Base-by-base conservation (phyloP, 768 basidiomycete genomes). In the Grammothele lineata region DNA sequence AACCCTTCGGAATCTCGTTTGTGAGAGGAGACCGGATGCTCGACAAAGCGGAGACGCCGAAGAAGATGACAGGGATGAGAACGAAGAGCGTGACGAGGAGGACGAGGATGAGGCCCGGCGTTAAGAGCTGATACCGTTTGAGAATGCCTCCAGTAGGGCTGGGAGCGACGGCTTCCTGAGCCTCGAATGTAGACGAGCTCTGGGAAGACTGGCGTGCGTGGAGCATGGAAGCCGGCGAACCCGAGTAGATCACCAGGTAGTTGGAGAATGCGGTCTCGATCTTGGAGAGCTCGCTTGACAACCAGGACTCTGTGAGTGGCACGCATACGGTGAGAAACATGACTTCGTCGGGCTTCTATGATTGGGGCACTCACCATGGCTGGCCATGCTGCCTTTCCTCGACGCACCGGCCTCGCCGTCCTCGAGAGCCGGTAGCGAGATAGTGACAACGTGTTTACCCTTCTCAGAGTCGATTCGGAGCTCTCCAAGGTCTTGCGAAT, bases 51-150 rank as follows among this genome's bases (percentile, higher is more conserved):
- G 66, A 71, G 43, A 90, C 73, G 23, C 83, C 83, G 32, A 85
- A 45, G 60, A 82, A 67, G 10, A 87, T 60, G 38, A 85, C 64
- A 1, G 91, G 87, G 19, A 91, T 58, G 11, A 87, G 68, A 40
- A 88, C 58, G 62, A 88, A 85, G 58, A 90, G 70, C 0, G 68
- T 66, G 37, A 90, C 65, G 40, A 90, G 73, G 15, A 91, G 73
- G 6, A 72, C 62, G 4, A 73, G 75, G 63, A 91, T 87, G 39
- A 92, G 72, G 0, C 75, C 84, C 1, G 89, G 85, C 0, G 87
- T 87, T 39, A 91, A 76, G 37, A 89, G 74, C 60, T 89, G 87
- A 63, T 89, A 90, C 26, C 72, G 77, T 51, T 81, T 74, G 22
- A 91, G 73, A 45, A 90, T 80, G 9, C 86, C 84, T 19, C 75